Evolutionary conservation across 495 filamentous ascomycete species (phyloP).

Genomic region (Penicillium lagena): DNA sequence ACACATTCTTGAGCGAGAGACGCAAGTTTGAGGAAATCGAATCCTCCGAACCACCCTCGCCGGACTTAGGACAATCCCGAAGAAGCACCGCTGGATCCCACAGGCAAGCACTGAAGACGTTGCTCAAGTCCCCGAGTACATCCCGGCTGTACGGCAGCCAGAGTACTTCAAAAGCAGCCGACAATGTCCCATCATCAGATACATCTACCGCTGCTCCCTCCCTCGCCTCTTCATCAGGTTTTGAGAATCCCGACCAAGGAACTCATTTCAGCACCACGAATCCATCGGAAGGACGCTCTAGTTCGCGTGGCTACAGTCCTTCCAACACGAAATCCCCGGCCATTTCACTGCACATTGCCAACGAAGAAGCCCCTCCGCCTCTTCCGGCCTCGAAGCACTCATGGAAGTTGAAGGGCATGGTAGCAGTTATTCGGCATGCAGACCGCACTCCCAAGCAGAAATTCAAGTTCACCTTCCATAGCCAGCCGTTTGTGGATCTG

Average conservation of each 20-base stretch:
- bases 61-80: conserved; percentile 25
- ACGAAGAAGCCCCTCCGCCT: conserved; percentile 37
- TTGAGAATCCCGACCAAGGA: conserved; percentile 29
- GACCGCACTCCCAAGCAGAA: conserved; percentile 98
- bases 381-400: conserved; percentile 89
- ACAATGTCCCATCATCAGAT: conserved; percentile 38
- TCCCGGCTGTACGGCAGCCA: conserved; percentile 49
- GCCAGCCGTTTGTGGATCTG: conserved; percentile 88
- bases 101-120: conserved; percentile 43
- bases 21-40: conserved; percentile 44
- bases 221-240: conserved; percentile 43
- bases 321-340: conserved; percentile 27
- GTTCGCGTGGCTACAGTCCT: conserved; percentile 18
- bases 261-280: conserved; percentile 10
- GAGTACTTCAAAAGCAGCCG: conserved; percentile 30
- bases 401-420: conserved; percentile 98
- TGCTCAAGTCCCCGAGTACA: conserved; percentile 62
- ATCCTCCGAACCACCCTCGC: conserved; percentile 22
- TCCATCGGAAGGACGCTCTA: conserved; percentile 17
- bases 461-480: conserved; percentile 98
- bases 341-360: conserved; percentile 20
- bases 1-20: conserved; percentile 79
- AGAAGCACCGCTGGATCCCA: conserved; percentile 30
- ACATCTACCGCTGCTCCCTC: conserved; percentile 32
- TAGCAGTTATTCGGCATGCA: conserved; percentile 90